Conservation (phyloP, 2,329 filamentous ascomycete genomes). For the Amesomyces nigricolor region DNA sequence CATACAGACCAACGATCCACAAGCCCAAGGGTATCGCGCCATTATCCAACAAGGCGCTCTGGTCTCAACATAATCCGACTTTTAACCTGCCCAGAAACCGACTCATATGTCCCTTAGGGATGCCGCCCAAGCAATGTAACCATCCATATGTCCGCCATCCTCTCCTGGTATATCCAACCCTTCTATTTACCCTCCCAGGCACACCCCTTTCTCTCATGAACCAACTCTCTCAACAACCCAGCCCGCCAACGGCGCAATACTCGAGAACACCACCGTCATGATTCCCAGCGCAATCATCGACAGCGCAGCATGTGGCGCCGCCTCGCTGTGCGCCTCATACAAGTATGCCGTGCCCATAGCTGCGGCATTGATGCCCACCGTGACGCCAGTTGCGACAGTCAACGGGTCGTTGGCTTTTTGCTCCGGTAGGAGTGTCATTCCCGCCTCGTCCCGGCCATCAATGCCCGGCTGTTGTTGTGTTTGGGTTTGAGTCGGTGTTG, state of each 20-base stretch:
- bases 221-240: constrained; percentile 35
- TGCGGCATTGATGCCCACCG: constrained; percentile 53
- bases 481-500: background rate
- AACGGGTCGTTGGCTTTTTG: constrained; percentile 30
- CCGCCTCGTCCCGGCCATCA: background rate
- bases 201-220: constrained; percentile 7
- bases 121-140: background rate
- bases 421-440: background rate
- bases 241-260: constrained; percentile 40
- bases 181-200: background rate
- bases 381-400: constrained; percentile 46
- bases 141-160: background rate
- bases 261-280: constrained; percentile 50
- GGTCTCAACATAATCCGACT: too few relatives aligned
- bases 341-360: constrained; percentile 56
- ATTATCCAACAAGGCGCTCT: too few relatives aligned
- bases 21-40: too few relatives aligned
- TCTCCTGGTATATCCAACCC: background rate
- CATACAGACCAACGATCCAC: too few relatives aligned
- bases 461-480: background rate
- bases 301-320: constrained; percentile 51
- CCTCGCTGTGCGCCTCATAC: constrained; percentile 47
- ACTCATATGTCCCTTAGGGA: background rate
- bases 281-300: constrained; percentile 54
- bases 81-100: too few relatives aligned